phyloP scores from a whole-genome alignment of 805 yeast species.

The Starmerella apis region DNA sequence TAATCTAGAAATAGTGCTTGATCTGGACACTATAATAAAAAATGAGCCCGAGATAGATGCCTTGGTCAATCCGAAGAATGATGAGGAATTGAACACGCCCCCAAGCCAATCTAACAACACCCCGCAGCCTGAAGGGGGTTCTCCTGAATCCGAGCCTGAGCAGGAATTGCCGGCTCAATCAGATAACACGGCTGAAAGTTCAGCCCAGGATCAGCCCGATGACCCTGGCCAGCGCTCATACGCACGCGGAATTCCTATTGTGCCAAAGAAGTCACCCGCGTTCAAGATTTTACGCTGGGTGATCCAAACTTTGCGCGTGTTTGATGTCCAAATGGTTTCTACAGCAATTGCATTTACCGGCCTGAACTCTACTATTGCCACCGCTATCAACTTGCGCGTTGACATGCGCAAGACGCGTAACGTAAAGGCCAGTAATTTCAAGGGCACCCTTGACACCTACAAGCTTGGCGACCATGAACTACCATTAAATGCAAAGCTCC shows the following conservation, averaged over 20 bases:
- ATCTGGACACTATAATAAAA: constrained; percentile 19
- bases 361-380: constrained; percentile 27
- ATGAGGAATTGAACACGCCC: neutral
- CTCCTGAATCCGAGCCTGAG: neutral
- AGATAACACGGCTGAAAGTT: neutral
- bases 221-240: neutral
- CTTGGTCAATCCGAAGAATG: neutral
- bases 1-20: constrained; percentile 30
- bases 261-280: constrained; percentile 14
- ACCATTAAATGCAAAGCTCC: constrained; percentile 26
- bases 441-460: constrained; percentile 32
- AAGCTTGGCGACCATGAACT: constrained; percentile 27
- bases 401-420: constrained; percentile 29
- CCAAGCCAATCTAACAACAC: too few species aligned
- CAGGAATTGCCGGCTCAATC: neutral
- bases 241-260: constrained; percentile 16
- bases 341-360: constrained; percentile 26
- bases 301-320: constrained; percentile 23
- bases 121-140: neutral
- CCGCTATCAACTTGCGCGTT: constrained; percentile 26
- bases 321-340: constrained; percentile 26
- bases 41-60: constrained; percentile 7
- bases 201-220: neutral
- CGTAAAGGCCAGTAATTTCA: constrained; percentile 25
- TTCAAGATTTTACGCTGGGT: constrained; percentile 21